Evolutionary conservation across 495 filamentous ascomycete species (phyloP).

Genomic region (Xeromyces bisporus): DNA sequence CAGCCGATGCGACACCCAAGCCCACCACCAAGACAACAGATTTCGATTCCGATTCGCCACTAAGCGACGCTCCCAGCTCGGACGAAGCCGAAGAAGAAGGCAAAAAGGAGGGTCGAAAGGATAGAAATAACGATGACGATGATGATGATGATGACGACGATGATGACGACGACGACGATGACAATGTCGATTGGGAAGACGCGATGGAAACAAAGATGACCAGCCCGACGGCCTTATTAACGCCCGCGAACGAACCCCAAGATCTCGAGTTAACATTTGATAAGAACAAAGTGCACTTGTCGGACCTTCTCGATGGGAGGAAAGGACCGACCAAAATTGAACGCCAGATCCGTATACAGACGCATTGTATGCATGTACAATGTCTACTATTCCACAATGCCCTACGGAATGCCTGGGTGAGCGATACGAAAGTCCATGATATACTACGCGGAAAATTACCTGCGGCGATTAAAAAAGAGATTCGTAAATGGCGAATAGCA

Average conservation of each 20-base stretch:
- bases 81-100: constrained; percentile 10
- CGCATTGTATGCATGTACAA: constrained; percentile 83
- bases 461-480: constrained; percentile 45
- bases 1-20: constrained; percentile 7
- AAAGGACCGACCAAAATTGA: constrained; percentile 77
- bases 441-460: constrained; percentile 58
- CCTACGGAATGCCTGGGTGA: constrained; percentile 71
- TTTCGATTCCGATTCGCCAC: constrained; percentile 41
- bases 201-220: constrained; percentile 35
- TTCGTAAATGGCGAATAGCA: constrained; percentile 55
- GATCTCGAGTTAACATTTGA: constrained; percentile 67
- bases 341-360: constrained; percentile 53
- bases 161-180: constrained; percentile 38
- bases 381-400: constrained; percentile 77
- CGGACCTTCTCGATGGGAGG: constrained; percentile 49
- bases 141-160: constrained; percentile 39
- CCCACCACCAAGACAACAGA: constrained; percentile 18
- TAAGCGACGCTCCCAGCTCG: constrained; percentile 39
- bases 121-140: constrained; percentile 6
- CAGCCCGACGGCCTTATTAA: constrained; percentile 14
- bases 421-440: constrained; percentile 60
- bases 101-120: not conserved
- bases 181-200: constrained; percentile 79
- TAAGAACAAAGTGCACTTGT: constrained; percentile 36
- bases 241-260: constrained; percentile 15